Conservation (phyloP, 202 grass and related monocot species). For the Brachypodium distachyon region DNA sequence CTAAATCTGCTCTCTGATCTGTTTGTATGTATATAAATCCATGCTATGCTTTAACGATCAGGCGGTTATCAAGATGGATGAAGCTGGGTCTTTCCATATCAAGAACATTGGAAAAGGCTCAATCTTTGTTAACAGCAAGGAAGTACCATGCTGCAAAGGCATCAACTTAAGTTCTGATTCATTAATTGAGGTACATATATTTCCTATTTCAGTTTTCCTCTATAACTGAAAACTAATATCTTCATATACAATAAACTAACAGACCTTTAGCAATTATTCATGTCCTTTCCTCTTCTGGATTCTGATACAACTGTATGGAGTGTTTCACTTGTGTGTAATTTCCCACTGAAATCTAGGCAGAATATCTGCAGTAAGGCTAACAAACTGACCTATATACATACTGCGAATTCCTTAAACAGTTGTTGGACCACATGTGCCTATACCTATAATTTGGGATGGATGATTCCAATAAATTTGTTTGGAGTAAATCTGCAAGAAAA, state of each 20-base stretch:
- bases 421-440: neutral
- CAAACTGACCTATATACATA: neutral
- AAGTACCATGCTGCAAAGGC: slow-evolving; percentile 44
- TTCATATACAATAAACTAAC: neutral
- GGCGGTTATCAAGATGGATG: slow-evolving; percentile 90
- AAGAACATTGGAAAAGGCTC: slow-evolving; percentile 76
- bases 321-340: neutral
- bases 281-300: neutral
- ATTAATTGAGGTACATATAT: slow-evolving; percentile 66
- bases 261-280: neutral
- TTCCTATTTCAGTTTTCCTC: neutral
- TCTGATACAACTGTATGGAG: neutral
- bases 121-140: slow-evolving; percentile 7
- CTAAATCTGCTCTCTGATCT: neutral
- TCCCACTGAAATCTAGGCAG: neutral
- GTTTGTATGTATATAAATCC: slow-evolving; percentile 7
- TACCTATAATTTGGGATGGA: neutral
- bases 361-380: neutral
- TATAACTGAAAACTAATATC: neutral
- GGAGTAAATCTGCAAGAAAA: neutral
- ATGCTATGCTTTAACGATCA: slow-evolving; percentile 25
- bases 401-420: neutral
- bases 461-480: neutral
- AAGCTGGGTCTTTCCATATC: slow-evolving; percentile 69
- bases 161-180: slow-evolving; percentile 59